Evolutionary conservation across 1,284 basidiomycete species (phyloP).

Genomic region (Leccinum pachyderme): DNA sequence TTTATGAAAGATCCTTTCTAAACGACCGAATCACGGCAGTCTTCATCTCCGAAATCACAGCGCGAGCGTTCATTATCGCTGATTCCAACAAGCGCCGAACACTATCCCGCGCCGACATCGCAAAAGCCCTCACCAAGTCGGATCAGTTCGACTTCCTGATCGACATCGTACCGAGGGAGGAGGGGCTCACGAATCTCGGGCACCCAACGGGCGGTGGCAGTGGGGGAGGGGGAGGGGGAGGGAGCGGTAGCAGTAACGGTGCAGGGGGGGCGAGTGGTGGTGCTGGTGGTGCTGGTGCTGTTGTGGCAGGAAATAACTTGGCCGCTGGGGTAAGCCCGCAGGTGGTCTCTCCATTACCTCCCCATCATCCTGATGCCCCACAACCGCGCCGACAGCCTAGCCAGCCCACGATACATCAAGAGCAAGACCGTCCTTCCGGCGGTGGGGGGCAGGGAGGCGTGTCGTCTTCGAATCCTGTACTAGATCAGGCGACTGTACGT

Average conservation of each 20-base stretch:
- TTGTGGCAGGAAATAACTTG: slow-evolving; percentile 20
- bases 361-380: neutral
- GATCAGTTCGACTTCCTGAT: slow-evolving; percentile 94
- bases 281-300: neutral
- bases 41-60: slow-evolving; percentile 93
- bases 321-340: slow-evolving; percentile 23
- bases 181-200: slow-evolving; percentile 36
- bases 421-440: slow-evolving; percentile 22
- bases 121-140: slow-evolving; percentile 83
- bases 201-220: slow-evolving; percentile 8
- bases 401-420: slow-evolving; percentile 23
- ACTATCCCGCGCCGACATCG: slow-evolving; percentile 86
- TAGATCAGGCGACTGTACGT: slow-evolving; percentile 23
- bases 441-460: slow-evolving; percentile 17
- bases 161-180: slow-evolving; percentile 88
- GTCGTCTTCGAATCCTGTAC: slow-evolving; percentile 18
- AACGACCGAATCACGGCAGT: slow-evolving; percentile 46
- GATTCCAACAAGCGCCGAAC: slow-evolving; percentile 92
- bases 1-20: slow-evolving; percentile 1
- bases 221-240: neutral
- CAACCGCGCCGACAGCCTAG: slow-evolving; percentile 18
- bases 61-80: slow-evolving; percentile 90
- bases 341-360: neutral
- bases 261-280: neutral
- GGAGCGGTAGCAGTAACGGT: neutral